Conservation (phyloP, 2,329 filamentous ascomycete genomes). For the Leptographium procerum region DNA sequence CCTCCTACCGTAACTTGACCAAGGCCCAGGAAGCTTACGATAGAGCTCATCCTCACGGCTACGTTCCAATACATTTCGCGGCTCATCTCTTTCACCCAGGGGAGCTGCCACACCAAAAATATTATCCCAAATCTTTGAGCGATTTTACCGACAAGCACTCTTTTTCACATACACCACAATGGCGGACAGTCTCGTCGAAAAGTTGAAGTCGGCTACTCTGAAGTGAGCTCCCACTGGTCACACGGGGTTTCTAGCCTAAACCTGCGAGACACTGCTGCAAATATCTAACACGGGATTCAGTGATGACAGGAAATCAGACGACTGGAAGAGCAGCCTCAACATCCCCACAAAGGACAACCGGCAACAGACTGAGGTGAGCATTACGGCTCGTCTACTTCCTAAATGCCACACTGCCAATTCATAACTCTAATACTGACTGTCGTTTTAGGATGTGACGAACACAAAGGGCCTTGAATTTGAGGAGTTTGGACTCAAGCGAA, state of each 20-base stretch:
- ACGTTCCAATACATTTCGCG: not conserved
- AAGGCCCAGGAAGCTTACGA: not conserved
- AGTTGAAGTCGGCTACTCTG: constrained; percentile 41
- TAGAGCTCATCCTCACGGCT: not conserved
- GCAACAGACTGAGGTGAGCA: constrained; percentile 65
- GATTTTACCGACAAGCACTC: not conserved
- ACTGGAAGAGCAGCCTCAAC: constrained; percentile 67
- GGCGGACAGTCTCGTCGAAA: constrained; percentile 37
- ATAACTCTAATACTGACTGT: not conserved
- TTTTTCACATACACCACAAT: constrained; percentile 20
- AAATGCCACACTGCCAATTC: not conserved
- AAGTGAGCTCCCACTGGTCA: constrained; percentile 16
- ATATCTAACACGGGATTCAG: constrained; percentile 19
- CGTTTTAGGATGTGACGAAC: constrained; percentile 77
- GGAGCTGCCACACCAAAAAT: not conserved
- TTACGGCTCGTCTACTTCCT: not conserved
- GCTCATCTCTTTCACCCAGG: not conserved
- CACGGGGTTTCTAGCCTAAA: not conserved
- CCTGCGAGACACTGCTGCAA: not conserved
- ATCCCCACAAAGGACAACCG: constrained; percentile 63
- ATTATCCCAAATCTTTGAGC: not conserved
- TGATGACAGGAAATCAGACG: constrained; percentile 40
- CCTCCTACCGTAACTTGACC: not conserved
- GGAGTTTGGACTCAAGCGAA: constrained; percentile 88
- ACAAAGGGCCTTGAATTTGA: constrained; percentile 98